Conservation (phyloP, 2,329 filamentous ascomycete species). For the Aspergillus unguis region DNA sequence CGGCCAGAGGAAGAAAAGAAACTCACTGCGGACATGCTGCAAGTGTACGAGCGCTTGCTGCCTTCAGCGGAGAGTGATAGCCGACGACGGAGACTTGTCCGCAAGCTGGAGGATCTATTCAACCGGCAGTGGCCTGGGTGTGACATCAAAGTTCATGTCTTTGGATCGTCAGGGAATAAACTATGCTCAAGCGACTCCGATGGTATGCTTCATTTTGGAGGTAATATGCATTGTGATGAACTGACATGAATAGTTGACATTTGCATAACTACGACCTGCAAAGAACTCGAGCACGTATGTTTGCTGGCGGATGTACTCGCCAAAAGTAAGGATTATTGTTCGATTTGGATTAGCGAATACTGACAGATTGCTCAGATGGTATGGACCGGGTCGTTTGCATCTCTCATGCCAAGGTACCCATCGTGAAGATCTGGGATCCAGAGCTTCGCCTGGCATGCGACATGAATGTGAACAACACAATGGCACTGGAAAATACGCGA, state of each 20-base stretch:
- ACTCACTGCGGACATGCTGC: slow-evolving; percentile 76
- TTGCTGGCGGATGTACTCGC: slow-evolving; percentile 82
- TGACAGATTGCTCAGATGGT: slow-evolving; percentile 60
- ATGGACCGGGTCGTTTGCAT: slow-evolving; percentile 98
- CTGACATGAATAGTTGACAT: slow-evolving; percentile 70
- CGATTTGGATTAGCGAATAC: slow-evolving; percentile 3
- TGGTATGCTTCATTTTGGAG: slow-evolving; percentile 54
- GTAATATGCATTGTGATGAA: slow-evolving; percentile 21
- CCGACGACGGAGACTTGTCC: slow-evolving; percentile 71
- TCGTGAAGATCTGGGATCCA: slow-evolving; percentile 98
- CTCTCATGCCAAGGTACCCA: slow-evolving; percentile 90
- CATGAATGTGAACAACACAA: slow-evolving; percentile 97
- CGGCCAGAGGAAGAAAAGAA: slow-evolving; percentile 69
- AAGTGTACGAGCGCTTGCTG: slow-evolving; percentile 79
- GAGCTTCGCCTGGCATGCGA: slow-evolving; percentile 86
- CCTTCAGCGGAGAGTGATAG: slow-evolving; percentile 76
- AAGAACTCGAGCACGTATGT: slow-evolving; percentile 83
- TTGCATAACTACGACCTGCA: slow-evolving; percentile 90
- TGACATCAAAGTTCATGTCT: slow-evolving; percentile 85
- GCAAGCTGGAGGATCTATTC: slow-evolving; percentile 82
- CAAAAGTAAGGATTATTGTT: slow-evolving; percentile 61
- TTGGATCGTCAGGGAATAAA: slow-evolving; percentile 96
- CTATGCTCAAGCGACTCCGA: slow-evolving; percentile 95
- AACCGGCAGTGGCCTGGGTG: slow-evolving; percentile 89
- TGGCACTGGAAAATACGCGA: slow-evolving; percentile 91